These are phyloP conservation scores for Agaricus subrufescens DNA, from an alignment of 768 basidiomycete species.

Conservation along the genomic window DNA sequence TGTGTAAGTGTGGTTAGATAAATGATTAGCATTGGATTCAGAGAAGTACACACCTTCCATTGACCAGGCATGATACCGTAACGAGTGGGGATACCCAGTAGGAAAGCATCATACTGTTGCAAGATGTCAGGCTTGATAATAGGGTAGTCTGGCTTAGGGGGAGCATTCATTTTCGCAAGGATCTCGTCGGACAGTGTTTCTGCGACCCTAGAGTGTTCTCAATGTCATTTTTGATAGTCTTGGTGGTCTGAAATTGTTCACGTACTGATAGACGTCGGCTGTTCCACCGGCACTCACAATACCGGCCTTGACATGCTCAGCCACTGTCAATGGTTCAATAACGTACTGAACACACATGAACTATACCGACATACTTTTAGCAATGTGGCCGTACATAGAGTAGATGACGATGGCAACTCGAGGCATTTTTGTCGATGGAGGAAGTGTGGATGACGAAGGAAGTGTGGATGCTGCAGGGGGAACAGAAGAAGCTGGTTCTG, in stretches of 20 bases:
- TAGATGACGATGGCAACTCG: constrained; percentile 71
- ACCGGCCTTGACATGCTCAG: constrained; percentile 46
- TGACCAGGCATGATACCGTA: constrained; percentile 77
- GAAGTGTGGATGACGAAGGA: neutral
- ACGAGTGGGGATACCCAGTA: constrained; percentile 69
- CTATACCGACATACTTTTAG: constrained; percentile 40
- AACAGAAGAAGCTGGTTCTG: constrained; percentile 1
- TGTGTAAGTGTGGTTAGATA: constrained; percentile 17
- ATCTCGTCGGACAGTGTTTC: constrained; percentile 72
- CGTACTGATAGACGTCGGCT: constrained; percentile 52
- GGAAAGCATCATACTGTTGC: constrained; percentile 52
- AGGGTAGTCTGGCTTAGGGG: constrained; percentile 55
- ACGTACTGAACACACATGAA: neutral
- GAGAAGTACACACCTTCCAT: constrained; percentile 24
- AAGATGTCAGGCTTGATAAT: constrained; percentile 47
- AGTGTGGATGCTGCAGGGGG: constrained; percentile 7
- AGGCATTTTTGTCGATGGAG: constrained; percentile 28
- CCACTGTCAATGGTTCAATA: constrained; percentile 39
- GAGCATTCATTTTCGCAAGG: constrained; percentile 56
- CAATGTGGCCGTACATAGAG: constrained; percentile 71
- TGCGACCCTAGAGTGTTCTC: constrained; percentile 43
- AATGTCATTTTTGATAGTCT: neutral
- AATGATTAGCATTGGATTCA: neutral
- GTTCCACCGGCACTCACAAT: constrained; percentile 44
- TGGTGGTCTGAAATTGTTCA: neutral